A percentile compares a stretch with the other conserved stretches of the same genome.
phyloP scores from a whole-genome alignment of 2,329 filamentous ascomycete genomes.

The Arthrobotrys musiformis region DNA sequence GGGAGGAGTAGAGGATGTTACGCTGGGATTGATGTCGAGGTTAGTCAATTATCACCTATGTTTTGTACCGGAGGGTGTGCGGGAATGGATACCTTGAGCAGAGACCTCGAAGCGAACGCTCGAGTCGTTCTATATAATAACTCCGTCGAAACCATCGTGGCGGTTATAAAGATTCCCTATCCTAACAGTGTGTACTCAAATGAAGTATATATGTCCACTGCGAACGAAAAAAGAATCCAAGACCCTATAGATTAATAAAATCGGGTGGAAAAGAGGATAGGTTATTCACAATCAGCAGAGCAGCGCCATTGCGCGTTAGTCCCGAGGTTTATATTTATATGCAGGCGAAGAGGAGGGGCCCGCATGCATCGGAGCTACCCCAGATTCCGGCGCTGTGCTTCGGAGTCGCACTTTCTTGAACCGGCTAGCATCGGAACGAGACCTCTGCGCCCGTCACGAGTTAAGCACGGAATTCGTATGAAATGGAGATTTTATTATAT shows the following conservation, averaged over 20 bases:
- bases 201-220: too few relatives aligned
- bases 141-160: constrained; percentile 36
- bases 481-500: not conserved
- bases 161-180: not conserved
- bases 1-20: constrained; percentile 45
- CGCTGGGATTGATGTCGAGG: constrained; percentile 10
- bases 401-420: constrained; percentile 45
- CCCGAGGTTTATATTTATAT: constrained; percentile 29
- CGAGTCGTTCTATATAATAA: constrained; percentile 39
- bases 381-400: constrained; percentile 47
- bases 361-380: constrained; percentile 52
- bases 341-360: too few relatives aligned
- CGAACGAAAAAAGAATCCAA: constrained; percentile 5
- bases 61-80: not conserved
- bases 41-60: not conserved
- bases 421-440: constrained; percentile 56
- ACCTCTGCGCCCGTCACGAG: constrained; percentile 21
- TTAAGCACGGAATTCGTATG: not conserved
- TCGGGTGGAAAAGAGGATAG: not conserved
- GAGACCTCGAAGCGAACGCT: constrained; percentile 35
- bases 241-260: too few relatives aligned
- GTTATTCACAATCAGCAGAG: not conserved
- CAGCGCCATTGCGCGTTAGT: not conserved
- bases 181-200: too few relatives aligned
- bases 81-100: constrained; percentile 41